Conservation (phyloP, 352 stramenopile species). For the Pythium sp. region DNA sequence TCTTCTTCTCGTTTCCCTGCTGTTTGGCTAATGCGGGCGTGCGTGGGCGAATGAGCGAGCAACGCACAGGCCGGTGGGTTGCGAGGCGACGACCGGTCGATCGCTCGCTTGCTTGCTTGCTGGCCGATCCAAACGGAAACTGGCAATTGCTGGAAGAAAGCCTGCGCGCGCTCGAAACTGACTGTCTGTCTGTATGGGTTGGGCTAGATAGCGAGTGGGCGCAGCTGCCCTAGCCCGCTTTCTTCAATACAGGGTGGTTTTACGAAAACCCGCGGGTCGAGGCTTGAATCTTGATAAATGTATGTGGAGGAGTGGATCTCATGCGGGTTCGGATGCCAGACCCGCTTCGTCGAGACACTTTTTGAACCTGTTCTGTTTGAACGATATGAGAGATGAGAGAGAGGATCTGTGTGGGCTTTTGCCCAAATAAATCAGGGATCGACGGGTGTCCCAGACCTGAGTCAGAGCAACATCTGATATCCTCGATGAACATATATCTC, state of each 20-base stretch:
- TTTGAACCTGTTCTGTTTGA: background rate
- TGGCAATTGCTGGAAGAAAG: background rate
- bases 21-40: constrained; percentile 3
- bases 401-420: background rate
- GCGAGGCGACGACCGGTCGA: background rate
- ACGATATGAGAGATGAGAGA: background rate
- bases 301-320: background rate
- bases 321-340: background rate
- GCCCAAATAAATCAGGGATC: constrained; percentile 2
- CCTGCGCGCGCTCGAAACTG: background rate
- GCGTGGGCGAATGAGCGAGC: background rate
- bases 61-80: background rate
- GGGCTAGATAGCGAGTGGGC: no score
- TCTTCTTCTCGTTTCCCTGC: constrained; percentile 3
- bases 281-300: background rate
- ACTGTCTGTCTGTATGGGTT: no score
- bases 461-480: background rate
- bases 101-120: no score
- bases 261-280: background rate
- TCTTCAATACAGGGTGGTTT: background rate
- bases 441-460: background rate
- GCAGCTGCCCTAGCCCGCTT: background rate
- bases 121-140: constrained; percentile 3
- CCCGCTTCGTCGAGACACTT: background rate
- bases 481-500: background rate